Percentiles rank a stretch among this genome's conserved stretches.
Conservation (phyloP, 148 eudicot genomes). For the Mesembryanthemum crystallinum region DNA sequence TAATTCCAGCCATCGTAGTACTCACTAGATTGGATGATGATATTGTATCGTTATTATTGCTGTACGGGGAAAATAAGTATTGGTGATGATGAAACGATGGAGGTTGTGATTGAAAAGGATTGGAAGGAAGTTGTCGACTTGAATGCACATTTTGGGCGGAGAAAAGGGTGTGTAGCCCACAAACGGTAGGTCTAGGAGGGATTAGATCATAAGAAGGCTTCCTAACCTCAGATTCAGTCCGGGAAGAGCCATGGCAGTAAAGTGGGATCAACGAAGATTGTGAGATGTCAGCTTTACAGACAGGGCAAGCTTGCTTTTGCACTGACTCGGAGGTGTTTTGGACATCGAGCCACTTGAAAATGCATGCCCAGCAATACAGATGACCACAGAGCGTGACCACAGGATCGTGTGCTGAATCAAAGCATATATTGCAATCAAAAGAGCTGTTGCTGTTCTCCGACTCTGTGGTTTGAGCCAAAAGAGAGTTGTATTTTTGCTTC, state of each 20-base stretch:
- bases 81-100: conserved; percentile 36
- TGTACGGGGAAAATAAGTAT: conserved; percentile 23
- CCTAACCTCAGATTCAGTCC: conserved; percentile 31
- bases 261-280: conserved; percentile 64
- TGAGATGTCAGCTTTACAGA: conserved; percentile 74
- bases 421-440: conserved; percentile 83
- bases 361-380: conserved; percentile 87
- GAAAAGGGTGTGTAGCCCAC: conserved; percentile 24
- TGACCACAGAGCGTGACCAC: conserved; percentile 94
- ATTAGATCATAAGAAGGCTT: conserved; percentile 35
- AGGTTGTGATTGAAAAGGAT: conserved; percentile 34
- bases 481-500: conserved; percentile 35
- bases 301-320: conserved; percentile 59
- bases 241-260: conserved; percentile 55
- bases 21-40: conserved; percentile 36
- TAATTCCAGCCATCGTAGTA: conserved; percentile 38
- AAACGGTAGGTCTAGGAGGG: conserved; percentile 63
- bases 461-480: conserved; percentile 24
- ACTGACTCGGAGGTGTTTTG: conserved; percentile 46
- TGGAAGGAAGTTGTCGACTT: conserved; percentile 26
- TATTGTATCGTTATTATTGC: conserved; percentile 34
- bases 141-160: conserved; percentile 16
- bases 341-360: conserved; percentile 75
- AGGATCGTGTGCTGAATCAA: conserved; percentile 82
- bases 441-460: conserved; percentile 38